A percentile compares a stretch with the other conserved stretches of the same genome.
Conservation (phyloP, 495 filamentous ascomycete species). For the Filosporella fistucella region DNA sequence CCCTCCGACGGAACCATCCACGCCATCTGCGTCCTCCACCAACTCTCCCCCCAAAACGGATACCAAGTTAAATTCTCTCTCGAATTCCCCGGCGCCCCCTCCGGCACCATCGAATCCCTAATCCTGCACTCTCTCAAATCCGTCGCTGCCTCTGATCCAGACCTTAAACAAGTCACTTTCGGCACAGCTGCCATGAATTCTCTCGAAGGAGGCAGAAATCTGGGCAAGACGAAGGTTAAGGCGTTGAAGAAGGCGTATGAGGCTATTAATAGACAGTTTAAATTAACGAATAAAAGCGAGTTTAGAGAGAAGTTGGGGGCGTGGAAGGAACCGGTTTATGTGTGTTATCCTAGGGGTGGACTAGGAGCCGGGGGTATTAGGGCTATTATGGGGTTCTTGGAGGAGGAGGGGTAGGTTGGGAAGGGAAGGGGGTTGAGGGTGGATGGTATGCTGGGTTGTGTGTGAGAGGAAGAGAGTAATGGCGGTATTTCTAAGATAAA, state of each 20-base stretch:
- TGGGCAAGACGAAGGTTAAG: constrained; percentile 67
- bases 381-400: constrained; percentile 79
- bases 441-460: no score
- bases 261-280: constrained; percentile 70
- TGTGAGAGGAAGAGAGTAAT: no score
- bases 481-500: no score
- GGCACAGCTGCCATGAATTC: constrained; percentile 67
- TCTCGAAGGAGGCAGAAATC: constrained; percentile 67
- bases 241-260: constrained; percentile 74
- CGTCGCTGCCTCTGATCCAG: constrained; percentile 50
- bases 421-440: no score
- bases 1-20: constrained; percentile 57
- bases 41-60: constrained; percentile 68
- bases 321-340: constrained; percentile 70
- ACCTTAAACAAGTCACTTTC: constrained; percentile 65
- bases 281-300: constrained; percentile 76
- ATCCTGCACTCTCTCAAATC: constrained; percentile 73
- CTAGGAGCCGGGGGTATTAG: constrained; percentile 70
- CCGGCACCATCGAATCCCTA: constrained; percentile 74
- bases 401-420: constrained; percentile 55
- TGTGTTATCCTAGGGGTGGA: constrained; percentile 77
- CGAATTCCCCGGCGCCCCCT: constrained; percentile 76
- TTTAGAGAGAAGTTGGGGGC: constrained; percentile 84
- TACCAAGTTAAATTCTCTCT: constrained; percentile 88
- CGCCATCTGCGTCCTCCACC: constrained; percentile 69